These are phyloP conservation scores for Capsella rubella DNA, from an alignment of 441 rosid genomes.

Conservation along the genomic window DNA sequence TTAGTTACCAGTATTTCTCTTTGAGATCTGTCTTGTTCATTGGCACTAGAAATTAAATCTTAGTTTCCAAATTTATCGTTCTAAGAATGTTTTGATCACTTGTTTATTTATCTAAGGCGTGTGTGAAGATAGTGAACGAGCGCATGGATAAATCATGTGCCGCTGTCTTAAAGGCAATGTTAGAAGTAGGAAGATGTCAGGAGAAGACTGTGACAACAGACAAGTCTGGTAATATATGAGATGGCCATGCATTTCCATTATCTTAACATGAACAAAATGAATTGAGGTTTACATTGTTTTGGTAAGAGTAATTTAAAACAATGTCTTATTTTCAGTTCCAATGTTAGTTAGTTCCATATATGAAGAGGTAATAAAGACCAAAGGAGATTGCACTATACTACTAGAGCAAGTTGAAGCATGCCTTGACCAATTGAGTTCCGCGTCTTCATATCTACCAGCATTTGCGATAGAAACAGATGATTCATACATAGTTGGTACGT, in stretches of 20 bases:
- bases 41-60: constrained; percentile 3
- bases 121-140: constrained; percentile 71
- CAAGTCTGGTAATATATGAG: constrained; percentile 59
- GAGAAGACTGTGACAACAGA: constrained; percentile 73
- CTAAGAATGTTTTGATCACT: background rate
- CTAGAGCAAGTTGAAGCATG: constrained; percentile 70
- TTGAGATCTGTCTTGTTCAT: background rate
- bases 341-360: constrained; percentile 69
- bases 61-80: background rate
- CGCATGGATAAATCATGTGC: constrained; percentile 73
- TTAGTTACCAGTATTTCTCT: constrained; percentile 37
- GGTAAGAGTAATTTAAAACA: background rate
- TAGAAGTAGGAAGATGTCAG: constrained; percentile 68
- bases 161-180: constrained; percentile 71
- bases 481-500: constrained; percentile 66
- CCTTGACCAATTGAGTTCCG: constrained; percentile 59
- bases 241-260: too few species aligned
- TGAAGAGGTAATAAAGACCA: constrained; percentile 85
- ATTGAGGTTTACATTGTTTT: background rate
- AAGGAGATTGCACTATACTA: constrained; percentile 74
- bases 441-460: constrained; percentile 45
- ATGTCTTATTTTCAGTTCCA: constrained; percentile 48
- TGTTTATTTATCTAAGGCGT: constrained; percentile 54
- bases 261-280: background rate
- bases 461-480: constrained; percentile 55